These are phyloP conservation scores for Venturiaceae sp. DNA, from an alignment of 2,329 filamentous ascomycete species.

Conservation along the genomic window DNA sequence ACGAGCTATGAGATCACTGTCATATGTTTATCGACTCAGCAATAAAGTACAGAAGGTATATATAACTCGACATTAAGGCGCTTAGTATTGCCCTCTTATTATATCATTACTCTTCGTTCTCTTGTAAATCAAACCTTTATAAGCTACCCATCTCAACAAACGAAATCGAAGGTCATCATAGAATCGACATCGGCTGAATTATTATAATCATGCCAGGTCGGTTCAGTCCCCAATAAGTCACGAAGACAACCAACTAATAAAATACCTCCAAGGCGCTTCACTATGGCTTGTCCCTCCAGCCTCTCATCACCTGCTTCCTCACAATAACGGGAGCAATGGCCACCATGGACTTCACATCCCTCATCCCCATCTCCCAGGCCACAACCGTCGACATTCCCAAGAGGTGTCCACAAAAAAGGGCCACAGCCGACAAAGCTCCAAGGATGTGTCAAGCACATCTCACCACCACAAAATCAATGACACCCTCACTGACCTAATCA, in stretches of 20 bases:
- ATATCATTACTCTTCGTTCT: no score
- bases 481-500: neutral
- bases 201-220: neutral
- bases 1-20: neutral
- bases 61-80: no score
- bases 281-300: slow-evolving; percentile 1
- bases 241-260: neutral
- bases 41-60: no score
- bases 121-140: no score
- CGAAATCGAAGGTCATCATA: neutral
- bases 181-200: no score
- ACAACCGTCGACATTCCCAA: neutral
- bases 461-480: neutral
- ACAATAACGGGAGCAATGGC: neutral
- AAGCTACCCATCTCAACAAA: no score
- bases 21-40: no score
- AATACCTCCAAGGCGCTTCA: neutral
- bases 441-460: neutral
- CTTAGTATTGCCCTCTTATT: no score
- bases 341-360: neutral
- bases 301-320: neutral
- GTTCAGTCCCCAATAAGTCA: neutral
- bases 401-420: neutral
- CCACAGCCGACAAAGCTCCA: neutral
- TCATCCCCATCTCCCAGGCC: neutral